Conservation (phyloP, 129 eudicot genomes). For the Artemisia tridentata region DNA sequence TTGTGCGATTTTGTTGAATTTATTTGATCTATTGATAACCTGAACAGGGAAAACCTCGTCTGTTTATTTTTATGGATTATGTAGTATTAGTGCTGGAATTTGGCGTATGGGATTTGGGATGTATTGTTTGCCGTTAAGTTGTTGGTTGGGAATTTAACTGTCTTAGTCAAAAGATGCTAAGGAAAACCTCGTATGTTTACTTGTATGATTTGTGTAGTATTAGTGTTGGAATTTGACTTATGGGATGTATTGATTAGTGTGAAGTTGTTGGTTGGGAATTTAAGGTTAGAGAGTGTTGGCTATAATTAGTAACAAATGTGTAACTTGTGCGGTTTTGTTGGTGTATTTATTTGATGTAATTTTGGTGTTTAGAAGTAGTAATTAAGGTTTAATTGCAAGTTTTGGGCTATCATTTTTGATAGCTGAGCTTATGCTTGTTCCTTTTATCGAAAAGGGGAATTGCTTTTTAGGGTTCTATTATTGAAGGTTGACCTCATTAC, state of each 20-base stretch:
- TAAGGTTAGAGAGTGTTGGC: background rate
- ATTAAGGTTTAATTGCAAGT: background rate
- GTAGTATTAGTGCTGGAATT: no score
- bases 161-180: no score
- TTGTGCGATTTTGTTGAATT: background rate
- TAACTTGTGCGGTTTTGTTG: background rate
- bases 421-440: background rate
- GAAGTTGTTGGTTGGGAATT: background rate
- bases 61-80: no score
- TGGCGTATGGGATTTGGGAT: no score
- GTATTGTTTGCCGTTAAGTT: no score
- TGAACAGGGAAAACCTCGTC: no score
- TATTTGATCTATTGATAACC: background rate
- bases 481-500: no score
- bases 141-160: no score
- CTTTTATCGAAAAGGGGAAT: background rate
- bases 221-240: background rate
- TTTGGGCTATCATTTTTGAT: background rate
- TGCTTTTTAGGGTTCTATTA: no score
- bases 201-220: no score
- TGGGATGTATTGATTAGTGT: background rate
- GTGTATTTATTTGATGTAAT: background rate
- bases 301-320: background rate
- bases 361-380: constrained; percentile 3
- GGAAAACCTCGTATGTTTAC: no score